Percentiles rank a stretch among this genome's conserved stretches.
Conservation (phyloP, 257 asterid species). For the Forsythia suspensa region DNA sequence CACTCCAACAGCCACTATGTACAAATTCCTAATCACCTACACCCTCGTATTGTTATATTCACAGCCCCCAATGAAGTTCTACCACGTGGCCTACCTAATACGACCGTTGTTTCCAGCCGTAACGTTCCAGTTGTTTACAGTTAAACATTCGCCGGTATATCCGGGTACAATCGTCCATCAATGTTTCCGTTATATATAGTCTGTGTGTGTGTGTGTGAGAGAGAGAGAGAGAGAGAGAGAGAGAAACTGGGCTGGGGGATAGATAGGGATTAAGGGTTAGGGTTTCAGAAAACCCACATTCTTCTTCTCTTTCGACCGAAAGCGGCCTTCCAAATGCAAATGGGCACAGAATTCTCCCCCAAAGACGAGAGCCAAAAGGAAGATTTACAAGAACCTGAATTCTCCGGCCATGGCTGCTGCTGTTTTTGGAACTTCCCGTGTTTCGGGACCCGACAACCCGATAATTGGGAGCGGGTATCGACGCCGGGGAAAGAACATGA, state of each 20-base stretch:
- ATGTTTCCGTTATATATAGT: background rate
- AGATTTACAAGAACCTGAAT: slow-evolving; percentile 36
- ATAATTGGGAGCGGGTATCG: slow-evolving; percentile 62
- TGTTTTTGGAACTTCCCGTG: slow-evolving; percentile 34
- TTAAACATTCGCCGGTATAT: background rate
- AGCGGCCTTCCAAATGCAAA: slow-evolving; percentile 39
- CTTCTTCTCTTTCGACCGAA: background rate
- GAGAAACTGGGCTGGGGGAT: background rate
- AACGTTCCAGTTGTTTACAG: background rate
- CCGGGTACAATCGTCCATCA: background rate
- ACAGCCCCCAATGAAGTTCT: background rate
- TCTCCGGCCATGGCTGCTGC: slow-evolving; percentile 53
- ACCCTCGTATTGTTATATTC: too few relatives aligned
- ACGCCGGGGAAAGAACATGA: slow-evolving; percentile 40
- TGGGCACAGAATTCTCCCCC: slow-evolving; percentile 29
- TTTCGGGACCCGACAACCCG: slow-evolving; percentile 31
- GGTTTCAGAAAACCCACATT: slow-evolving; percentile 3
- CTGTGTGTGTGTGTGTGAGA: too few relatives aligned
- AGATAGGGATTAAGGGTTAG: background rate
- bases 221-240: too few relatives aligned
- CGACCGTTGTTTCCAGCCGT: background rate
- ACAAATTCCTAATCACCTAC: too few relatives aligned
- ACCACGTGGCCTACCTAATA: background rate
- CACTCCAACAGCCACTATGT: too few relatives aligned
- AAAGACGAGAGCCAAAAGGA: slow-evolving; percentile 27